Conservation (phyloP, 208 protist genomes). For the Crithidia brevicula region DNA sequence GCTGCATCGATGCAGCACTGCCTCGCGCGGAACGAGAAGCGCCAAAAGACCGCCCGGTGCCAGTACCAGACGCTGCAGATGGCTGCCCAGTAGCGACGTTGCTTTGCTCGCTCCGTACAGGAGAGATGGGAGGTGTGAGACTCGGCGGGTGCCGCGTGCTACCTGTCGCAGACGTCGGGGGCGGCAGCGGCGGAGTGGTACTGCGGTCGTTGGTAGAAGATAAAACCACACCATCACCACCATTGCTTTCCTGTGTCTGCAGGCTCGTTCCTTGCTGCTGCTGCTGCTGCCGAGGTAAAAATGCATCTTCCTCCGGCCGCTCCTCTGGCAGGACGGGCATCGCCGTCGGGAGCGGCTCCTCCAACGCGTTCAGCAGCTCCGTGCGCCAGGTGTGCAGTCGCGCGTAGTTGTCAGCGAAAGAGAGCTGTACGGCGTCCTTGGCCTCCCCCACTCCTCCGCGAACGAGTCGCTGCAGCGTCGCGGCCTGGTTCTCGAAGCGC, state of each 20-base stretch:
- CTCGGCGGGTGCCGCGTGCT: not conserved
- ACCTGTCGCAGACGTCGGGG: not conserved
- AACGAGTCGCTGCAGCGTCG: conserved; percentile 61
- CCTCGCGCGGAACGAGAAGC: conserved; percentile 22
- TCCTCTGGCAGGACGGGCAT: not conserved
- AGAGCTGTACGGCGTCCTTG: conserved; percentile 34
- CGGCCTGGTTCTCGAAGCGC: conserved; percentile 72
- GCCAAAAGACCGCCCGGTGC: not conserved
- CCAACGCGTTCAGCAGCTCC: conserved; percentile 35
- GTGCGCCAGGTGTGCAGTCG: conserved; percentile 59
- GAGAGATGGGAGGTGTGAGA: conserved; percentile 8
- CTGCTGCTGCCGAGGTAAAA: not conserved
- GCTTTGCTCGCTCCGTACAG: conserved; percentile 4
- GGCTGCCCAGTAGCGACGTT: not conserved
- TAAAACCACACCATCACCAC: too few relatives aligned
- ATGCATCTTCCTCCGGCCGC: not conserved
- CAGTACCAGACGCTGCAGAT: not conserved
- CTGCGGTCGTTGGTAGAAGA: not conserved
- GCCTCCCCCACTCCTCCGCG: conserved; percentile 53
- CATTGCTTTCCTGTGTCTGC: not conserved
- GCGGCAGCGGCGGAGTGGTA: conserved; percentile 2
- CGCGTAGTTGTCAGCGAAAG: conserved; percentile 37
- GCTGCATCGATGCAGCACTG: conserved; percentile 27
- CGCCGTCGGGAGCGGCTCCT: conserved; percentile 20
- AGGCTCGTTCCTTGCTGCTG: not conserved